Base-by-base conservation (phyloP, 352 stramenopile genomes). In the Peronosclerospora sorghi region DNA sequence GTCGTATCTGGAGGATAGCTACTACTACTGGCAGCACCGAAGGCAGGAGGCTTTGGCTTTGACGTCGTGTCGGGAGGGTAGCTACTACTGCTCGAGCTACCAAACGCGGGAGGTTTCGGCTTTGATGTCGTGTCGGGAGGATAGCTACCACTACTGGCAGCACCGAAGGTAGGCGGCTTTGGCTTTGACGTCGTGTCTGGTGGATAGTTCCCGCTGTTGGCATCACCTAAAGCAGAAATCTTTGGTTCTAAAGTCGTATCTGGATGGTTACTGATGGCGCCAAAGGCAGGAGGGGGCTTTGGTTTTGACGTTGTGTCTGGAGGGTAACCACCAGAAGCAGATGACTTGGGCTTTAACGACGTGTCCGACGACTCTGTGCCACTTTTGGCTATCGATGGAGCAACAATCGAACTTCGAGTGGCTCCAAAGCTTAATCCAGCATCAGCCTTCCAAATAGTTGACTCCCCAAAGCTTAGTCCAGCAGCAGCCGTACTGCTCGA, bases 51-150 rank as follows among this genome's bases (percentile, higher is more conserved):
- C n/a, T n/a, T n/a, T n/a, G n/a, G n/a, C n/a, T n/a, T n/a, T n/a
- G n/a, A n/a, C n/a, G n/a, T n/a, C n/a, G n/a, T n/a, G n/a, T n/a
- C n/a, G n/a, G n/a, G n/a, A n/a, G n/a, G n/a, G n/a, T n/a, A n/a
- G n/a, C n/a, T n/a, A n/a, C n/a, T n/a, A n/a, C n/a, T n/a, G n/a
- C n/a, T n/a, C n/a, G n/a, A n/a, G n/a, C n/a, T n/a, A n/a, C n/a
- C n/a, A n/a, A n/a, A n/a, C n/a, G n/a, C n/a, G n/a, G n/a, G n/a
- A n/a, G n/a, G 50, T 21, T 69, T 61, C 2, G 60, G n/a, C n/a
- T n/a, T n/a, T n/a, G n/a, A n/a, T n/a, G n/a, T n/a, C n/a, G n/a
- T 78, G 17, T 70, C 60, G 0, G 68, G 62, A 10, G 65, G 65
- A 8, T 76, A 76, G 0, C 21, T 44, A 4, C 18, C 8, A 13